Evolutionary conservation across 179 eudicot species (phyloP).

Genomic region (Pouteria campechiana): DNA sequence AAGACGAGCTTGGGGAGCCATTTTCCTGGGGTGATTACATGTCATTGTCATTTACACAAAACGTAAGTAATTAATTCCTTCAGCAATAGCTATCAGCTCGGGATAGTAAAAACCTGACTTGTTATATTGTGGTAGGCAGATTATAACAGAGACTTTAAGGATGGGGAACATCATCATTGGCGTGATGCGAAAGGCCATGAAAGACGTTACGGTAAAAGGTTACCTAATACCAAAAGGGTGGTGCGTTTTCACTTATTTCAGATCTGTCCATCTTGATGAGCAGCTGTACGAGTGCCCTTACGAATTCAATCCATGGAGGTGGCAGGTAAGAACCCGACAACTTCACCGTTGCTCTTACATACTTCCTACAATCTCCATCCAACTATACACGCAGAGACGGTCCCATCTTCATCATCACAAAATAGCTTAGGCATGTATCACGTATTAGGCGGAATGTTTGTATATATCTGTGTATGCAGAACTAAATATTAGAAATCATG

Average conservation of each 20-base stretch:
- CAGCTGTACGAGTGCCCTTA: slow-evolving; percentile 44
- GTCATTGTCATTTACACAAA: slow-evolving; percentile 68
- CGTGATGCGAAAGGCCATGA: slow-evolving; percentile 76
- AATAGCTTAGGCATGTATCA: too few relatives aligned
- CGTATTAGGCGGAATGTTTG: too few relatives aligned
- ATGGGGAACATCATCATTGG: slow-evolving; percentile 75
- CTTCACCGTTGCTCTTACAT: too few relatives aligned
- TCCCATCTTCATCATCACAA: too few relatives aligned
- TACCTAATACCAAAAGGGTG: slow-evolving; percentile 73
- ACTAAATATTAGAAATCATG: too few relatives aligned
- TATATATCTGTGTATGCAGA: too few relatives aligned
- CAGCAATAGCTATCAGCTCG: background rate
- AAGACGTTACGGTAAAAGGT: slow-evolving; percentile 80
- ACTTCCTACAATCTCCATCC: too few relatives aligned
- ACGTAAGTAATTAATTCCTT: slow-evolving; percentile 24
- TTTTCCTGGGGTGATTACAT: slow-evolving; percentile 73
- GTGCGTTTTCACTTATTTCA: slow-evolving; percentile 68
- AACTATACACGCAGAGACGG: too few relatives aligned
- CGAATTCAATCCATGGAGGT: slow-evolving; percentile 86
- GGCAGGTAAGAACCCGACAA: slow-evolving; percentile 86
- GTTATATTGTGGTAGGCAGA: slow-evolving; percentile 23
- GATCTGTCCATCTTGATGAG: slow-evolving; percentile 79
- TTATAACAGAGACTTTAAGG: slow-evolving; percentile 76
- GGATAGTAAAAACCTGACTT: background rate
- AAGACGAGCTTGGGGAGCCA: slow-evolving; percentile 41